Conservation (phyloP, 768 basidiomycete genomes). For the Auricularia sp. region DNA sequence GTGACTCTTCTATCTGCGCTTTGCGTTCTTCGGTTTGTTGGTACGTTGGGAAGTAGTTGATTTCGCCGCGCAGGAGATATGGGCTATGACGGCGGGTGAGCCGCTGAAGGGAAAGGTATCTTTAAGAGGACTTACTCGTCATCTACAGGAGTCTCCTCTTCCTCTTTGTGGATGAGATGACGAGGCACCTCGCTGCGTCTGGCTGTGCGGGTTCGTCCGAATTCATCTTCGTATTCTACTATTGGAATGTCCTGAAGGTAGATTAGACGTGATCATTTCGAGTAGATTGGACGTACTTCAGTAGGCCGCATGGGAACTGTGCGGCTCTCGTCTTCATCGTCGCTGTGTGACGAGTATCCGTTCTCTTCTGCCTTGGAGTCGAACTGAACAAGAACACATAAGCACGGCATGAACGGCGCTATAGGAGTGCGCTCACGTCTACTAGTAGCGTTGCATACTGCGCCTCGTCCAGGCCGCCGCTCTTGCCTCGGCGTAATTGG, state of each 20-base stretch:
- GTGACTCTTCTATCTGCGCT: slow-evolving; percentile 60
- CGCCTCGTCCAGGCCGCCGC: slow-evolving; percentile 63
- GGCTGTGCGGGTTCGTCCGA: slow-evolving; percentile 64
- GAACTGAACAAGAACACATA: slow-evolving; percentile 37
- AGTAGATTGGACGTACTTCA: slow-evolving; percentile 31
- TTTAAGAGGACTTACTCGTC: slow-evolving; percentile 41
- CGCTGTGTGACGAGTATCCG: slow-evolving; percentile 56
- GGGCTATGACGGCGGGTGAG: slow-evolving; percentile 31
- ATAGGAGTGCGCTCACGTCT: slow-evolving; percentile 45
- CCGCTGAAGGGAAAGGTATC: not conserved
- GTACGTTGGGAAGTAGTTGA: slow-evolving; percentile 78
- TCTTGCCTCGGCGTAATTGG: slow-evolving; percentile 65
- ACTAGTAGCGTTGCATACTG: slow-evolving; percentile 67
- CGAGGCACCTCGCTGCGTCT: slow-evolving; percentile 70
- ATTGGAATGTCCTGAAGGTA: slow-evolving; percentile 56
- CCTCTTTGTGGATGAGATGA: slow-evolving; percentile 39
- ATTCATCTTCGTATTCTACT: slow-evolving; percentile 81
- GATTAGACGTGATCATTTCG: not conserved
- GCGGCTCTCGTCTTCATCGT: slow-evolving; percentile 71
- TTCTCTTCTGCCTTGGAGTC: slow-evolving; percentile 45
- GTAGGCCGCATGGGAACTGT: slow-evolving; percentile 41
- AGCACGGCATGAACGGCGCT: not conserved
- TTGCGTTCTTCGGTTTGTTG: slow-evolving; percentile 73
- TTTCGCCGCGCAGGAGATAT: slow-evolving; percentile 40
- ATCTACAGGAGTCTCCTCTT: slow-evolving; percentile 38